Percentiles rank a stretch among this genome's conserved stretches.
Conservation (phyloP, 768 basidiomycete genomes). For the Boletus reticulatus region DNA sequence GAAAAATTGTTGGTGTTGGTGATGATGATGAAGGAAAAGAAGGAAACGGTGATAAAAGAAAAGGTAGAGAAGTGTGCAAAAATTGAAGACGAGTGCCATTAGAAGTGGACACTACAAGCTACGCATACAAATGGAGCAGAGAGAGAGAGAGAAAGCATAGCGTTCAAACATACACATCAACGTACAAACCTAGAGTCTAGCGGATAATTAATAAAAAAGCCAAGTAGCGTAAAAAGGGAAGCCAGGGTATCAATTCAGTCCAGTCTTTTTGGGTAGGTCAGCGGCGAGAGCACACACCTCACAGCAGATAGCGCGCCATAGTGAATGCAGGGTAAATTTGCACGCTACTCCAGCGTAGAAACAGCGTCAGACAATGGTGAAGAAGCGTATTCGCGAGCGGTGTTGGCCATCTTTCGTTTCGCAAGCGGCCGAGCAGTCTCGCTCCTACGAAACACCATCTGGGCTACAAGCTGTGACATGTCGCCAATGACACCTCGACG, state of each 20-base stretch:
- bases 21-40: too few species aligned
- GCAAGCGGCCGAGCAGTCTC: constrained; percentile 39
- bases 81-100: neutral
- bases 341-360: constrained; percentile 11
- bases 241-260: constrained; percentile 21
- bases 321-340: constrained; percentile 5
- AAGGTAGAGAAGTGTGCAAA: too few species aligned
- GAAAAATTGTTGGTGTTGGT: neutral
- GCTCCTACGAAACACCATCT: constrained; percentile 45
- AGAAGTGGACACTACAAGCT: constrained; percentile 19
- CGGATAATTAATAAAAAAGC: constrained; percentile 4
- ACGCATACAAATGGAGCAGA: constrained; percentile 26
- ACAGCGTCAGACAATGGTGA: constrained; percentile 31
- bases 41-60: too few species aligned
- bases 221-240: constrained; percentile 12
- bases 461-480: constrained; percentile 44
- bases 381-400: constrained; percentile 19
- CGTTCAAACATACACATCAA: constrained; percentile 23
- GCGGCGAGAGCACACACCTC: constrained; percentile 22
- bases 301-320: constrained; percentile 15
- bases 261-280: constrained; percentile 6
- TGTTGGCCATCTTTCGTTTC: constrained; percentile 30
- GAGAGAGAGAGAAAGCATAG: constrained; percentile 17
- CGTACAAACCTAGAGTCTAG: constrained; percentile 24
- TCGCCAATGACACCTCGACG: constrained; percentile 25